A percentile compares a stretch with the other conserved stretches of the same genome.
Evolutionary conservation across 2,329 filamentous ascomycete genomes (phyloP).

Genomic region (Pestalotiopsis sp.): DNA sequence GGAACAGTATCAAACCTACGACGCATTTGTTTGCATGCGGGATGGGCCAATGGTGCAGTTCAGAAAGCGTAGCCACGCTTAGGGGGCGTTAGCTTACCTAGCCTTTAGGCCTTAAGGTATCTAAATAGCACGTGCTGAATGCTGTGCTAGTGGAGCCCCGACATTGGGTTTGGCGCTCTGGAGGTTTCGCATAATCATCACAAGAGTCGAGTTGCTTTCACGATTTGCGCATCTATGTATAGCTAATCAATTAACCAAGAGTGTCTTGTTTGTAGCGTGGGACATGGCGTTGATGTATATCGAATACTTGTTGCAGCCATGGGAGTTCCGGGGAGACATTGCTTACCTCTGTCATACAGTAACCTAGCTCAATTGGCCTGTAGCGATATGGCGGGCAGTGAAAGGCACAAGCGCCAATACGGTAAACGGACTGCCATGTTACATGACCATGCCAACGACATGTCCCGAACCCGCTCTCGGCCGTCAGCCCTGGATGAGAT

Average conservation of each 20-base stretch:
- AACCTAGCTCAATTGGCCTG: neutral
- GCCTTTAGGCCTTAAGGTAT: too few species aligned
- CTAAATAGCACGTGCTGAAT: neutral
- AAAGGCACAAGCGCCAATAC: neutral
- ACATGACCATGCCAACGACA: neutral
- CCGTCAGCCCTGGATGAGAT: neutral
- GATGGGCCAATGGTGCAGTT: slow-evolving; percentile 12
- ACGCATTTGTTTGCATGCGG: slow-evolving; percentile 7
- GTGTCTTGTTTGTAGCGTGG: neutral
- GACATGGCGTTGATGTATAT: neutral
- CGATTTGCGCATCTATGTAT: neutral
- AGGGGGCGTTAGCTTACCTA: too few species aligned
- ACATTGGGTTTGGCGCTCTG: neutral
- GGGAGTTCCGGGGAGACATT: neutral
- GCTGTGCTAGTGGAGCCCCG: neutral
- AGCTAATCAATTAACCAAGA: neutral
- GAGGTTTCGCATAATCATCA: neutral
- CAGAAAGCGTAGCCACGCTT: neutral
- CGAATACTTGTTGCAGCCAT: neutral
- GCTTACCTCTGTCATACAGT: neutral
- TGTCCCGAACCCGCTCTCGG: neutral
- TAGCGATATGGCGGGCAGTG: neutral
- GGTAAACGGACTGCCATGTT: neutral
- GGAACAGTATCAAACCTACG: slow-evolving; percentile 8
- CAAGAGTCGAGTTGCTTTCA: too few species aligned